A percentile compares a stretch with the other conserved stretches of the same genome.
Evolutionary conservation across 768 basidiomycete genomes (phyloP).

Genomic region (Lactifluus subvellereus): DNA sequence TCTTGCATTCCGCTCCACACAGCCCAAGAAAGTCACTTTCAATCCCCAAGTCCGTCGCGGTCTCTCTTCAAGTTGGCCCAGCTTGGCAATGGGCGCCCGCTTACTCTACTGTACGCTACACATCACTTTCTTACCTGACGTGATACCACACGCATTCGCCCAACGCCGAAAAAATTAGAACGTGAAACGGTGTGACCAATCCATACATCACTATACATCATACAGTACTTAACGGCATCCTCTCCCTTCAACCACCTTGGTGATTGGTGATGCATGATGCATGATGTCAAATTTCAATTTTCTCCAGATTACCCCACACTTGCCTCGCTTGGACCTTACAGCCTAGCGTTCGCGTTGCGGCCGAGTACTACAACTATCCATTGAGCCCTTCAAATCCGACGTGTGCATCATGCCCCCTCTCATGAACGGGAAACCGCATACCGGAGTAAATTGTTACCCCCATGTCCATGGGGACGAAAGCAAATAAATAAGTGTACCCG

Average conservation of each 20-base stretch:
- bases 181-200: not conserved
- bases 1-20: too few species aligned
- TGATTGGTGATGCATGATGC: not conserved
- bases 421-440: not conserved
- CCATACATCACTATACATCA: conserved; percentile 4
- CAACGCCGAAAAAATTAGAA: not conserved
- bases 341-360: not conserved
- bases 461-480: not conserved
- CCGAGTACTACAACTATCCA: not conserved
- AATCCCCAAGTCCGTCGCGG: not conserved
- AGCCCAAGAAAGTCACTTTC: not conserved
- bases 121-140: too few species aligned
- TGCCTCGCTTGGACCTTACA: too few species aligned
- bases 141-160: not conserved
- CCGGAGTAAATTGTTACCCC: not conserved
- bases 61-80: too few species aligned
- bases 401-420: too few species aligned
- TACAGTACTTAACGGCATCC: conserved; percentile 5
- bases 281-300: conserved; percentile 5
- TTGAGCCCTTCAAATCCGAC: too few species aligned
- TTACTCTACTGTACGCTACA: too few species aligned
- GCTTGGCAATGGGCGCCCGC: too few species aligned
- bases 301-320: conserved; percentile 7
- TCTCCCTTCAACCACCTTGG: not conserved
- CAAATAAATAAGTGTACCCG: not conserved